A percentile compares a stretch with the other conserved stretches of the same genome.
These are phyloP conservation scores for Chionographis japonica DNA, from an alignment of 106 monocot species.

Conservation along the genomic window DNA sequence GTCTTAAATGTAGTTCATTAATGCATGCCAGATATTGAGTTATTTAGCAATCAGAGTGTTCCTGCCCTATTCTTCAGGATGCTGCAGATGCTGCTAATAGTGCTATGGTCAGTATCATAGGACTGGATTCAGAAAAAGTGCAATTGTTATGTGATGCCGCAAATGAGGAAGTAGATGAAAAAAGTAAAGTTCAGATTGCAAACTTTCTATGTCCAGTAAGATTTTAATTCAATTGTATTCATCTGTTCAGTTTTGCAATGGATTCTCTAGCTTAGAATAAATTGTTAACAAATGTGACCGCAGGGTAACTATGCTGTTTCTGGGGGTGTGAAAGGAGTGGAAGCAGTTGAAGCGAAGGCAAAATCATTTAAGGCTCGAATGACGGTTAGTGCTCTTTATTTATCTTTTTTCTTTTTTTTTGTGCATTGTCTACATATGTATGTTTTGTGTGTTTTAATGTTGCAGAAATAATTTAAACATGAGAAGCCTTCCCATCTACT, in stretches of 20 bases:
- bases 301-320: conserved; percentile 99
- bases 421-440: background rate
- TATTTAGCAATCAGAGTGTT: background rate
- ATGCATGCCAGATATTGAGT: background rate
- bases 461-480: no score
- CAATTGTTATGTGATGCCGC: conserved; percentile 92
- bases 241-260: background rate
- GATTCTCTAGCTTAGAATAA: background rate
- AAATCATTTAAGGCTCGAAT: conserved; percentile 98
- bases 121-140: conserved; percentile 88
- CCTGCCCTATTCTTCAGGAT: conserved; percentile 41
- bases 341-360: conserved; percentile 87
- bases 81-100: conserved; percentile 83
- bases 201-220: conserved; percentile 91
- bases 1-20: background rate
- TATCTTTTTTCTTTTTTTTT: background rate
- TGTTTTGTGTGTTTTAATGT: no score
- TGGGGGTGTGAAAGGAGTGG: conserved; percentile 89
- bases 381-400: conserved; percentile 51
- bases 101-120: conserved; percentile 94
- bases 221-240: background rate
- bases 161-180: conserved; percentile 90
- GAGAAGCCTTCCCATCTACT: no score
- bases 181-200: conserved; percentile 87
- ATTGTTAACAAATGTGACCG: background rate